Base-by-base conservation (phyloP, 306 rosid species). In the Betula pendula region DNA sequence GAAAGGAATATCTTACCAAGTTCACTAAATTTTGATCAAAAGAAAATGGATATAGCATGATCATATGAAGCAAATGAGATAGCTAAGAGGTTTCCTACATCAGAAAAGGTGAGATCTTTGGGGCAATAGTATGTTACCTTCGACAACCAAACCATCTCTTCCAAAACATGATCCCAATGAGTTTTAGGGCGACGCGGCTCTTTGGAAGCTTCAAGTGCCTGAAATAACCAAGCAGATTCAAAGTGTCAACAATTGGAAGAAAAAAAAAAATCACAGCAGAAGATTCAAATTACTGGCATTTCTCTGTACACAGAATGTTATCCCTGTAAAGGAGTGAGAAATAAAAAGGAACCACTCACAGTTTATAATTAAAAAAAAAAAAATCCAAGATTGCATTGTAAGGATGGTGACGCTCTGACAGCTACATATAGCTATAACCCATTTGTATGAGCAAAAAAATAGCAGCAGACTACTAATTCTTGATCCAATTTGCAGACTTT, bases 101-200 rank as follows among this genome's bases (percentile, higher is more conserved):
- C 27, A 33, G 31, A 73, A 53, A 68, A 70, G n/a, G 24, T 72
- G 52, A 53, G 59, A 72, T 75, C 49, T 75, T 74, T 75, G 62
- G 71, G 72, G 72, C 44, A 74, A 73, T 72, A 22, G 52, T 60
- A 44, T 77, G 33, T 56, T 80, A 95, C 98, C 97, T 95, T 95
- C 51, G 98, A 95, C 56, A 95, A 85, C 98, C 98, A 95, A 74
- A 83, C 88, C 98, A 95, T 95, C 87, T 95, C 99, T 81, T 95
- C 99, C 71, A 95, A 90, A 78, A 95, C 99, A 90, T 95, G 97
- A 87, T 95, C 99, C 99, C 99, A 95, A 77, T 95, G 99, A 70
- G 96, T 82, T 86, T 95, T 95, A 58, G 97, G 96, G 51, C 97
- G 93, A 9, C 82, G 85, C 68, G 92, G 96, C 77, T 95, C 99